Evolutionary conservation across 1,284 basidiomycete species (phyloP).

Genomic region (Leccinum pallidistipes): DNA sequence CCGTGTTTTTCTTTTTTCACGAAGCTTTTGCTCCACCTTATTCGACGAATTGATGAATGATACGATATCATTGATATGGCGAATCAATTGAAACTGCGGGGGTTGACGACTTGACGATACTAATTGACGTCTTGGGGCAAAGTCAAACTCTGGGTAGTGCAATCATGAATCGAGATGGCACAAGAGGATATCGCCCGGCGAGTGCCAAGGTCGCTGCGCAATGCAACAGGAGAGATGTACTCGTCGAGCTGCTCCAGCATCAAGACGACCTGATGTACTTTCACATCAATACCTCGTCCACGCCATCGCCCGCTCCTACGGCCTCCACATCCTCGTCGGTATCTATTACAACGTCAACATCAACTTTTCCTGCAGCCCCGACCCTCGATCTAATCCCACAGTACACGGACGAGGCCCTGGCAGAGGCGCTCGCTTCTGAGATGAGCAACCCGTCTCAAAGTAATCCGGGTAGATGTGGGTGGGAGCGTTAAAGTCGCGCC

Average conservation of each 20-base stretch:
- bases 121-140: too few relatives aligned
- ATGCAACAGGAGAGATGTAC: conserved; percentile 48
- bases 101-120: too few relatives aligned
- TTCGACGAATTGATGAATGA: too few relatives aligned
- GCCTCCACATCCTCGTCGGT: too few relatives aligned
- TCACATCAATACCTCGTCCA: conserved; percentile 20
- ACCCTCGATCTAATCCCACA: background rate
- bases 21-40: too few relatives aligned
- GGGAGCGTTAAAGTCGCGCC: conserved; percentile 22
- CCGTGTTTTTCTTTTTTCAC: too few relatives aligned
- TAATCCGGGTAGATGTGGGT: conserved; percentile 7
- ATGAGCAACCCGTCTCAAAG: conserved; percentile 9
- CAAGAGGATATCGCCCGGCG: conserved; percentile 25
- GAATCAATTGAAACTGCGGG: too few relatives aligned
- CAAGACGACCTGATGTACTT: conserved; percentile 61
- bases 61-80: too few relatives aligned
- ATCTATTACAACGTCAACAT: background rate
- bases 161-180: too few relatives aligned
- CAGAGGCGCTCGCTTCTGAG: conserved; percentile 23
- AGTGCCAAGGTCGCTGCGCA: conserved; percentile 54
- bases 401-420: conserved; percentile 19
- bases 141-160: too few relatives aligned
- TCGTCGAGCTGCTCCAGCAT: conserved; percentile 59
- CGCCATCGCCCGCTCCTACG: background rate
- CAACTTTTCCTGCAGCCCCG: background rate